Base-by-base conservation (phyloP, 805 yeast genomes). In the Spathaspora hagerdaliae region DNA sequence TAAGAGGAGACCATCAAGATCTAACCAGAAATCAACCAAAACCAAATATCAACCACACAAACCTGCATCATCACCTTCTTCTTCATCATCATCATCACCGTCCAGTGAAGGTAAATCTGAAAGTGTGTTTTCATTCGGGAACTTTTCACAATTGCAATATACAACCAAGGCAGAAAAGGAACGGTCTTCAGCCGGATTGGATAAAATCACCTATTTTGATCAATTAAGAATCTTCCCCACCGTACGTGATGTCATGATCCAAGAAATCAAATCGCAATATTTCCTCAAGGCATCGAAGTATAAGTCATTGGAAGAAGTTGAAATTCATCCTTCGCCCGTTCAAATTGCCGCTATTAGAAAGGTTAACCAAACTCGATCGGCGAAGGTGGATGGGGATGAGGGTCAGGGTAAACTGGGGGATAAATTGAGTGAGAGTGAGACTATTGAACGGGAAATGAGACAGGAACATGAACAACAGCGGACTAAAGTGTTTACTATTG, bases 331-430 rank as follows among this genome's bases (percentile, higher is more conserved):
- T 9, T 81, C 96, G 0, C 88, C 94, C 1, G 86, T 92, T 37
- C 99, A 92, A 65, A 73, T 79, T 4, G 84, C 91, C 6, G 84
- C 94, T 5, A 78, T 87, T 36, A 74, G 79, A 53, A 74, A 69
- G 46, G 65, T 81, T 27, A 75, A 81, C 43, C 74, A 72, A n/a
- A n/a, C n/a, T n/a, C n/a, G n/a, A n/a, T n/a, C n/a, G n/a, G n/a
- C n/a, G n/a, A n/a, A n/a, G n/a, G n/a, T n/a, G n/a, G n/a, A n/a
- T n/a, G 63, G 61, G 7, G 66, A 73, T 32, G 41, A 31, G 27
- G 15, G 26, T 10, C 42, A 35, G 8, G 29, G n/a, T n/a, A n/a
- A n/a, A n/a, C n/a, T n/a, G n/a, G n/a, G n/a, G n/a, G 36, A 42
- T n/a, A 38, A 39, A 15, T 40, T 44, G 11, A 42, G 51, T 13